Conservation (phyloP, 2,329 filamentous ascomycete species). For the Monosporascus cannonballus region DNA sequence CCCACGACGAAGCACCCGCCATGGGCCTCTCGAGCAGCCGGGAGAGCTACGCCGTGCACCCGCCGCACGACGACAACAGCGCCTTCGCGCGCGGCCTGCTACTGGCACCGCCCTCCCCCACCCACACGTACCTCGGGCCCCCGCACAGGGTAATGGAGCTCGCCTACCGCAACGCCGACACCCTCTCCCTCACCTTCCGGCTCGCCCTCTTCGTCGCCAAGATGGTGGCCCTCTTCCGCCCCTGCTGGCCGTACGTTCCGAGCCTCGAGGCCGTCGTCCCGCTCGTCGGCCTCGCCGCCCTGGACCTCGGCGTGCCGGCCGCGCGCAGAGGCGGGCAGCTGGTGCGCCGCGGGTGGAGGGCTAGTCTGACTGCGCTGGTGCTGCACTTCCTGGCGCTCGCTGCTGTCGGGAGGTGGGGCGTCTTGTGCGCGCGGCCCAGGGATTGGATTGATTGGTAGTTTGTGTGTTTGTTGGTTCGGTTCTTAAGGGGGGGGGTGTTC, state of each 20-base stretch:
- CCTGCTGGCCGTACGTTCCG: slow-evolving; percentile 68
- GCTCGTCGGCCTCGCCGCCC: slow-evolving; percentile 59
- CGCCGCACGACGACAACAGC: slow-evolving; percentile 23
- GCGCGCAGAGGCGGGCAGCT: not conserved
- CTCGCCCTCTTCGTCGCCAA: slow-evolving; percentile 63
- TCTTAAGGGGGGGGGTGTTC: no score
- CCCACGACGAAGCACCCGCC: slow-evolving; percentile 23
- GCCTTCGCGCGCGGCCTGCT: slow-evolving; percentile 3
- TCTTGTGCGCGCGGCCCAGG: not conserved
- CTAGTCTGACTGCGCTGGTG: not conserved
- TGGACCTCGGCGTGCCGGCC: slow-evolving; percentile 51
- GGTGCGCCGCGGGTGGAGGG: not conserved
- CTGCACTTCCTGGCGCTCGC: not conserved
- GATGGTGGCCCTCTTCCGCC: slow-evolving; percentile 54
- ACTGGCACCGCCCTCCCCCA: slow-evolving; percentile 14
- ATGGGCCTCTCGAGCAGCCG: slow-evolving; percentile 37
- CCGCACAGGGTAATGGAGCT: slow-evolving; percentile 27
- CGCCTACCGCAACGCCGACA: slow-evolving; percentile 22
- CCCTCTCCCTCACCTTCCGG: slow-evolving; percentile 38
- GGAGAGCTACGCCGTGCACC: slow-evolving; percentile 25
- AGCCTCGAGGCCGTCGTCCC: slow-evolving; percentile 60
- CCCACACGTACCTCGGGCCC: slow-evolving; percentile 9
- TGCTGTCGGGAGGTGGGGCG: not conserved
- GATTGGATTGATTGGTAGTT: not conserved
- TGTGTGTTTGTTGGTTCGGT: no score